These are phyloP conservation scores for Pythium apleroticum DNA, from an alignment of 352 stramenopile species.

Conservation along the genomic window DNA sequence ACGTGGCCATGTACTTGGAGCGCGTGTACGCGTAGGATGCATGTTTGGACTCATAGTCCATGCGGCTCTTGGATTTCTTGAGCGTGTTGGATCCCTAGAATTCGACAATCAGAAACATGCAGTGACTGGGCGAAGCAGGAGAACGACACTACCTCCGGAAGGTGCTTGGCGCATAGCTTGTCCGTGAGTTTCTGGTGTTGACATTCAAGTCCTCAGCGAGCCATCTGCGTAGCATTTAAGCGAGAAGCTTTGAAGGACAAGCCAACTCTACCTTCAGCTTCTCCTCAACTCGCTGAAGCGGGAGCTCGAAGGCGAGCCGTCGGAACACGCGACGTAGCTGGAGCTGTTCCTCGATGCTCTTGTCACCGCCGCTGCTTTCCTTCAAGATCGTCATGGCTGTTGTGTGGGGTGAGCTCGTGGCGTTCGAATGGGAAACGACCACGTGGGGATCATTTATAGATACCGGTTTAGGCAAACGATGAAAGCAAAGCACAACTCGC, in stretches of 20 bases:
- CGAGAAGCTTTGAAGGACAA: neutral
- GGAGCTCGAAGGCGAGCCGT: constrained; percentile 62
- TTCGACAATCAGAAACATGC: neutral
- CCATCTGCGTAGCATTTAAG: no score
- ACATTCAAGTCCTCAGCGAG: neutral
- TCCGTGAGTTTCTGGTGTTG: constrained; percentile 43
- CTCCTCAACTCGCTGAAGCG: constrained; percentile 50
- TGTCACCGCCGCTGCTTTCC: constrained; percentile 26
- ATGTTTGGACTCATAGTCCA: constrained; percentile 41
- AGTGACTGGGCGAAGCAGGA: neutral
- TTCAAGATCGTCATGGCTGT: constrained; percentile 19
- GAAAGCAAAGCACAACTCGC: no score
- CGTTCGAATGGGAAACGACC: no score
- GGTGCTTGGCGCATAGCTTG: constrained; percentile 34
- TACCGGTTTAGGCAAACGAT: no score
- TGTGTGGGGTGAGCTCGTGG: no score
- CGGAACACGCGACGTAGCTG: constrained; percentile 74
- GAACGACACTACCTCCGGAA: constrained; percentile 21
- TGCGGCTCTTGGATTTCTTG: constrained; percentile 26
- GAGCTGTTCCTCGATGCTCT: constrained; percentile 76
- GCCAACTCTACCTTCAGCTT: constrained; percentile 52
- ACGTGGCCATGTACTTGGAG: constrained; percentile 41
- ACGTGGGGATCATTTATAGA: no score
- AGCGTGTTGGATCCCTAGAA: neutral
- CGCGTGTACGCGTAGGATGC: constrained; percentile 42